Evolutionary conservation across 129 eudicot species (phyloP).

Genomic region (carrot (Daucus carota)): DH1_v3.0 NC_030383.2:6266501-6267000

Average conservation of each 20-base stretch:
- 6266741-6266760: constrained; percentile 37
- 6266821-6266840: constrained; percentile 79
- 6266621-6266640: constrained; percentile 47
- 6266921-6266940: constrained; percentile 44
- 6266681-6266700: constrained; percentile 71
- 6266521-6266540: constrained; percentile 39
- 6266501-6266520: constrained; percentile 29
- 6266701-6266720: constrained; percentile 58
- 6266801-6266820: constrained; percentile 54
- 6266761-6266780: constrained; percentile 37
- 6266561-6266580: constrained; percentile 33
- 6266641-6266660: constrained; percentile 55
- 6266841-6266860: constrained; percentile 42
- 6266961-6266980: constrained; percentile 61
- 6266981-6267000: constrained; percentile 70
- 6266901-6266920: constrained; percentile 28
- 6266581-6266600: constrained; percentile 29
- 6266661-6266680: constrained; percentile 52
- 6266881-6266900: constrained; percentile 37
- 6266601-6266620: constrained; percentile 39
- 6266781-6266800: constrained; percentile 45
- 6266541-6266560: constrained; percentile 32
- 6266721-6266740: constrained; percentile 58
- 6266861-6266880: constrained; percentile 37
- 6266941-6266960: constrained; percentile 58